Base-by-base conservation (phyloP, 225 moss, liverwort and hornwort species). In the Polytrichum formosum region DNA sequence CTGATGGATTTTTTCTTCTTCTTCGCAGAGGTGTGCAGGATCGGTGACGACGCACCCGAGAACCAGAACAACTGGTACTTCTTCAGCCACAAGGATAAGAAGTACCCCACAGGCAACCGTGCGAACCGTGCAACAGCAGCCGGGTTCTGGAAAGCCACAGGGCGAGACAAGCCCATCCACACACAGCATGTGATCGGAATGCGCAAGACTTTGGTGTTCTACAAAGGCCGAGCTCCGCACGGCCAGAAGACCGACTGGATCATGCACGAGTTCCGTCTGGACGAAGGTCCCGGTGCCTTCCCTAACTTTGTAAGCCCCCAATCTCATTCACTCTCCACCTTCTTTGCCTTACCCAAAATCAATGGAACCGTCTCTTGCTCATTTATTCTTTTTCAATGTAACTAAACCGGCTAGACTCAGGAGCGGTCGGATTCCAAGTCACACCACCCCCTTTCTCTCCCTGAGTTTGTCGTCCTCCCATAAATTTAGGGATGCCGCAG, bases 71-170 rank as follows among this genome's bases (percentile, higher is more conserved):
- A 91, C 69, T 91, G 91, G 82, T 95, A 89, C 73, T 95, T 95
- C 58, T 95, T 92, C 76, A 87, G 91, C 17, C 92, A 89, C 63
- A 91, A 90, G 79, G 95, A 92, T 74, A 91, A 91, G 77, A 95
- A 95, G 60, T 95, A 95, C 71, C 92, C 91, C 0, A 89, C 89
- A 3, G 95, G 95, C 61, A 88, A 84, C 58, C 89, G 95, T 1
- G 82, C 90, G 17, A 95, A 95, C 83, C 81, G 95, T 54, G 92
- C 95, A 67, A 92, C 95, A 5, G 66, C 76, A 18, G 79, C 73
- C 13, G 95, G 95, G 0, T 95, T 92, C 69, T 95, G 95, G 95
- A 95, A 95, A 76, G 95, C 95, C 6, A 95, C 95, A 0, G 95
- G 95, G 1, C 89, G 92, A 5, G 95, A 95, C 84, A 92, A 92